These are phyloP conservation scores for Apiospora koreana DNA, from an alignment of 2,329 filamentous ascomycete genomes.

Conservation along the genomic window DNA sequence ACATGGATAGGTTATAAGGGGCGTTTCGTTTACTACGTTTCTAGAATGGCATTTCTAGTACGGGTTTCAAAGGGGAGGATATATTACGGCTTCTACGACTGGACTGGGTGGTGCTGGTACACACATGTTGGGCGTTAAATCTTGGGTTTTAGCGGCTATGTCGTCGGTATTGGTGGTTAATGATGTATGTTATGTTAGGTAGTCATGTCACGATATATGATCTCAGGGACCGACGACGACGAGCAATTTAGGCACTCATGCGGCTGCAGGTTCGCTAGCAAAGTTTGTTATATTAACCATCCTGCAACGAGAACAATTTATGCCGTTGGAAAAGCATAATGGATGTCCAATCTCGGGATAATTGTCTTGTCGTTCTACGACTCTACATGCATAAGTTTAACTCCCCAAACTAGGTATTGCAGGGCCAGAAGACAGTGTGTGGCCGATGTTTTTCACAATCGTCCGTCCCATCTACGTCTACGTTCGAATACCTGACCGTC, in stretches of 20 bases:
- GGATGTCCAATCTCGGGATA: neutral
- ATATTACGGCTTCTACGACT: neutral
- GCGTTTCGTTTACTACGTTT: neutral
- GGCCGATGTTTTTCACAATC: no score
- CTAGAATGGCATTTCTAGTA: neutral
- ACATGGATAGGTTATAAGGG: neutral
- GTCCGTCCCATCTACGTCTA: no score
- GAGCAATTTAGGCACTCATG: no score
- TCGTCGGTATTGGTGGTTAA: neutral
- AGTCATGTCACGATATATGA: neutral
- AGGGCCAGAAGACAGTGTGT: no score
- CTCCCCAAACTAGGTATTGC: no score
- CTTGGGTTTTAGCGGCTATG: neutral
- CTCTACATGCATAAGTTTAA: no score
- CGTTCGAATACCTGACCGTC: no score
- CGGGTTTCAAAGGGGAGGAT: neutral
- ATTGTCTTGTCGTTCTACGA: neutral
- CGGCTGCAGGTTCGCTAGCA: no score
- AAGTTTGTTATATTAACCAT: no score
- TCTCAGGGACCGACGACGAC: no score
- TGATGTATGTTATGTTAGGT: neutral
- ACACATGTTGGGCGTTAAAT: neutral
- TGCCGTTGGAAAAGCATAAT: no score
- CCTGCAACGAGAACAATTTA: no score
- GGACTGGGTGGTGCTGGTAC: neutral